Conservation (phyloP, 2,329 filamentous ascomycete genomes). For the Fusarium redolens region DNA sequence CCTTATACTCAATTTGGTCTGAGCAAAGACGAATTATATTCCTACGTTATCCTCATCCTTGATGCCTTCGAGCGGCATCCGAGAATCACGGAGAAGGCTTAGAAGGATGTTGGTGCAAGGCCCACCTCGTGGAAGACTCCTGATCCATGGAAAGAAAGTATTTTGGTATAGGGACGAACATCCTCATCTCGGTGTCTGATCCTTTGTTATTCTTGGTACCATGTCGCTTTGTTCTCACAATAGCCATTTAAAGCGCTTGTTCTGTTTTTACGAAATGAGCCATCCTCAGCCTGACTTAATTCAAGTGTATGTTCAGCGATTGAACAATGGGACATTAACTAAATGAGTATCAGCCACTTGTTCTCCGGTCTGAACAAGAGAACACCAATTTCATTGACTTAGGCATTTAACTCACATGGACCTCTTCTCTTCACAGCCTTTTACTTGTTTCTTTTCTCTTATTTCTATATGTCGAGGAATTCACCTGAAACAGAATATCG, state of each 20-base stretch:
- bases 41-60: no score
- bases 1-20: no score
- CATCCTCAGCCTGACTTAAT: rapidly evolving
- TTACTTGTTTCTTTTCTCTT: rapidly evolving
- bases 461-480: neutral
- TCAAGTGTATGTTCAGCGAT: neutral
- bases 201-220: neutral
- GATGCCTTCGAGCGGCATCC: no score
- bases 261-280: neutral
- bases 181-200: neutral
- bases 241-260: rapidly evolving
- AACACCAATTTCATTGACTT: neutral
- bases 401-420: neutral
- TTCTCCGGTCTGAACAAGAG: neutral
- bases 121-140: no score
- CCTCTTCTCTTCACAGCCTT: neutral
- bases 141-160: neutral
- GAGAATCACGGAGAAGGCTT: no score
- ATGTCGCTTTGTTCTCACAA: neutral
- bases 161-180: neutral
- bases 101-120: no score
- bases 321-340: neutral
- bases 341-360: neutral
- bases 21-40: no score
- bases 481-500: neutral